Evolutionary conservation across 1,139 yeast genomes (phyloP).

Genomic region (Taphrina sp.): DNA sequence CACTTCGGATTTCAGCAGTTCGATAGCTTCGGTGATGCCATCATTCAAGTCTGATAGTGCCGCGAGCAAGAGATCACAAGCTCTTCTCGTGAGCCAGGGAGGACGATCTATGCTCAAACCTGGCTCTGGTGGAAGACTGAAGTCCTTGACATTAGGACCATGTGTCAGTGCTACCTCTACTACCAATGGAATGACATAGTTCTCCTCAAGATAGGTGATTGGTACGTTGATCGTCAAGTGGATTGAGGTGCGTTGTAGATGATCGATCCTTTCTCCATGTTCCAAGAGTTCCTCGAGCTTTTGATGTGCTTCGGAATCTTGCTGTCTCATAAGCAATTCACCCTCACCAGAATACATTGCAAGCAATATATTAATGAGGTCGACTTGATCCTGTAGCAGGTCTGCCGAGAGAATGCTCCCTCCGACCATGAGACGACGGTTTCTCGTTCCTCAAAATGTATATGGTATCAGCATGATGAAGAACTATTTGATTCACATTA

Average conservation of each 20-base stretch:
- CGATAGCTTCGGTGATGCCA: background rate
- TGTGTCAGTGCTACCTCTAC: no score
- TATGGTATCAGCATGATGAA: no score
- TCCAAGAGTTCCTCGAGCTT: background rate
- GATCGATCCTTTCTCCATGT: background rate
- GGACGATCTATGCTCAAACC: slow-evolving; percentile 4
- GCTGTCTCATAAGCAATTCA: no score
- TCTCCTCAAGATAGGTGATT: background rate
- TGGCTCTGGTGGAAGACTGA: background rate
- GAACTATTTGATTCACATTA: no score
- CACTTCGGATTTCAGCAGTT: background rate
- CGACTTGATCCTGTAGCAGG: slow-evolving; percentile 4
- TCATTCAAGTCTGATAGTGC: slow-evolving; percentile 1
- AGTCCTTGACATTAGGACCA: no score
- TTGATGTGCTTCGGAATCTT: background rate
- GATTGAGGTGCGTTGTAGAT: background rate
- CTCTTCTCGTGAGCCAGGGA: slow-evolving; percentile 4
- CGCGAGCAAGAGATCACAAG: no score
- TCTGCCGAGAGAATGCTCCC: no score
- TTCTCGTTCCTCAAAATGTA: no score
- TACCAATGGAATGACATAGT: background rate
- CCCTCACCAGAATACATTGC: slow-evolving; percentile 11
- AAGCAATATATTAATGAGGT: background rate
- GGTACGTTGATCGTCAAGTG: background rate
- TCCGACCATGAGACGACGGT: no score